Percentiles rank a stretch among this genome's conserved stretches.
These are phyloP conservation scores for Vaccinium corymbosum DNA, from an alignment of 148 eudicot species.

Conservation along the genomic window DNA sequence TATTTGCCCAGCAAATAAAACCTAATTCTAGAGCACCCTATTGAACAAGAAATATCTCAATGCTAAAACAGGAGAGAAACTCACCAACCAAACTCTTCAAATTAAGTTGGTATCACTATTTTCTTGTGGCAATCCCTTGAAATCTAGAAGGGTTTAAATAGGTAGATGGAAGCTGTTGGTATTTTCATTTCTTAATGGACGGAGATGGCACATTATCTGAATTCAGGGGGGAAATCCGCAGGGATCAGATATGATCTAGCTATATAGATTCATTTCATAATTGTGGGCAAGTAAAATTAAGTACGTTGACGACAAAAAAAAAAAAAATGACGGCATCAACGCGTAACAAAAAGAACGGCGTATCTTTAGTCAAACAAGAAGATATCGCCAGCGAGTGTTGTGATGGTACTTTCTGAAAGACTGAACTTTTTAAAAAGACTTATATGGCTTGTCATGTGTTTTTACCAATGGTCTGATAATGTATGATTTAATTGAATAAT, in stretches of 20 bases:
- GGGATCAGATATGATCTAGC: slow-evolving; percentile 3
- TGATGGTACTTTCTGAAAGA: background rate
- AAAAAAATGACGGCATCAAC: background rate
- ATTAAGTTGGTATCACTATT: background rate
- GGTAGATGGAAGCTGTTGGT: background rate
- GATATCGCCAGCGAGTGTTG: background rate
- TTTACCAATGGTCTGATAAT: background rate
- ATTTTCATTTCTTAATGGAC: background rate
- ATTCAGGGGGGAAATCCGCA: background rate
- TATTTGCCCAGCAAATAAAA: background rate
- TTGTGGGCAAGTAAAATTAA: background rate
- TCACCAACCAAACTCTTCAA: background rate
- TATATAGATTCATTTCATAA: background rate
- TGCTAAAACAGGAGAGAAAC: background rate
- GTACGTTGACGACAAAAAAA: background rate
- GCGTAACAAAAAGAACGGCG: background rate
- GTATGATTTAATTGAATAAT: too few relatives aligned
- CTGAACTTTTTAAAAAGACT: background rate
- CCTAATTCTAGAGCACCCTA: background rate
- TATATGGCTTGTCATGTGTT: background rate
- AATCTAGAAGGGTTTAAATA: background rate
- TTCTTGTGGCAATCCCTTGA: background rate
- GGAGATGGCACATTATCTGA: background rate
- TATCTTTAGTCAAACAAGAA: background rate
- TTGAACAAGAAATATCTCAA: background rate